A percentile compares a stretch with the other conserved stretches of the same genome.
These are phyloP conservation scores for Lentinula edodes DNA, from an alignment of 768 basidiomycete species.

Conservation along the genomic window DNA sequence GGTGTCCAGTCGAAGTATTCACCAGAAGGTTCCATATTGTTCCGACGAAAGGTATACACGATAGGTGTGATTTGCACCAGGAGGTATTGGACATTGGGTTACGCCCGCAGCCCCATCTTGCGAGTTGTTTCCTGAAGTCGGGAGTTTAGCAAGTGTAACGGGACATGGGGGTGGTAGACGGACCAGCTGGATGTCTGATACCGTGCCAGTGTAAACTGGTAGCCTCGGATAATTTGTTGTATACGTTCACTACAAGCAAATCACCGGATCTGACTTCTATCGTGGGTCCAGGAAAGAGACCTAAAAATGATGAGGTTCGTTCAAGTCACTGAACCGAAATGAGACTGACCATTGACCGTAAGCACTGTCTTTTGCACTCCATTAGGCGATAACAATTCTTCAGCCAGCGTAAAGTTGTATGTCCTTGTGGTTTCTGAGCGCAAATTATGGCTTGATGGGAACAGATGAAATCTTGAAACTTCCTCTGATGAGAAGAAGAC, in stretches of 20 bases:
- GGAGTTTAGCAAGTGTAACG: neutral
- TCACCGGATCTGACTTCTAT: constrained; percentile 29
- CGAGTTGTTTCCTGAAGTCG: neutral
- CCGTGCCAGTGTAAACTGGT: constrained; percentile 27
- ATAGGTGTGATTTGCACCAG: constrained; percentile 4
- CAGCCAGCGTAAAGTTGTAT: neutral
- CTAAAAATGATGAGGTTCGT: constrained; percentile 7
- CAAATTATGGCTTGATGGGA: neutral
- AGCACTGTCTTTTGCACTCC: constrained; percentile 5
- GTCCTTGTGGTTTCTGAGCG: neutral
- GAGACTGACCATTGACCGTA: neutral
- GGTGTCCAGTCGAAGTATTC: neutral
- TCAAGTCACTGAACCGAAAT: neutral
- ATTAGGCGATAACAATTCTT: constrained; percentile 1
- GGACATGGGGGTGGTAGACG: neutral
- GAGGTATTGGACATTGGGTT: constrained; percentile 6
- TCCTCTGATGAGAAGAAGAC: neutral
- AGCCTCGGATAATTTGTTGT: constrained; percentile 24
- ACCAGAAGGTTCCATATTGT: constrained; percentile 7
- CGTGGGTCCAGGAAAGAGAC: constrained; percentile 28
- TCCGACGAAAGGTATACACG: constrained; percentile 1
- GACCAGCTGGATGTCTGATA: constrained; percentile 1
- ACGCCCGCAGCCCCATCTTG: constrained; percentile 6
- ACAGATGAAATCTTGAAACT: constrained; percentile 1
- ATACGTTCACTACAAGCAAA: constrained; percentile 27